These are phyloP conservation scores for Chlamydomonas asymmetrica DNA, from an alignment of 139 green algal genomes.

Conservation along the genomic window DNA sequence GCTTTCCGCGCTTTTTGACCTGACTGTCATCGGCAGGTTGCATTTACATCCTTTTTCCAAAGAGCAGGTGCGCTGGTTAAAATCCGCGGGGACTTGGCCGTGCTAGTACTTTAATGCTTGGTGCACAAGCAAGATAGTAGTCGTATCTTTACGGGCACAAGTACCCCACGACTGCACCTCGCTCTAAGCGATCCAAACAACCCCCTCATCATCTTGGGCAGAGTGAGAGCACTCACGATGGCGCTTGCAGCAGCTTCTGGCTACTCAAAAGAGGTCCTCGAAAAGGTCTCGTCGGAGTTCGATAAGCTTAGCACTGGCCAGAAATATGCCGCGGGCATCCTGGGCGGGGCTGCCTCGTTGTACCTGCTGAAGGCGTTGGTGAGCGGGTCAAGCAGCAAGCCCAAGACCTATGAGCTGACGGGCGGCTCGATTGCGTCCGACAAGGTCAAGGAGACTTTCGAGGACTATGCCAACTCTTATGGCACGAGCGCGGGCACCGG, in stretches of 20 bases:
- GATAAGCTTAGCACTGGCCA: conserved; percentile 29
- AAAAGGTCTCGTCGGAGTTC: conserved; percentile 13
- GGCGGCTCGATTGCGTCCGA: conserved; percentile 64
- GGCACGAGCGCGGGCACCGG: conserved; percentile 49
- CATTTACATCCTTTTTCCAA: too few relatives aligned
- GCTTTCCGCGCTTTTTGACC: too few relatives aligned
- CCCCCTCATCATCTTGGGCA: too few relatives aligned
- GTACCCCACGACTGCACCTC: not conserved
- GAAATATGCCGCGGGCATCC: conserved; percentile 20
- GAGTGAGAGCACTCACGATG: too few relatives aligned
- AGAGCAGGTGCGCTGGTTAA: too few relatives aligned
- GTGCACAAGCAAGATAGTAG: not conserved
- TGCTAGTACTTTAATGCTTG: too few relatives aligned
- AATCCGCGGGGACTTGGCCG: too few relatives aligned
- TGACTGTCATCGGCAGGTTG: too few relatives aligned
- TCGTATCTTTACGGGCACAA: not conserved
- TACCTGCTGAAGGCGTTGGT: conserved; percentile 9
- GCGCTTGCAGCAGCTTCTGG: too few relatives aligned
- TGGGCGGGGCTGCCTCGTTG: conserved; percentile 12
- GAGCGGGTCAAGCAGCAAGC: conserved; percentile 30
- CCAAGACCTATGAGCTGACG: conserved; percentile 63
- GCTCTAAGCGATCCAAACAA: too few relatives aligned
- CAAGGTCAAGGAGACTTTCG: conserved; percentile 67
- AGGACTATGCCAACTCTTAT: conserved; percentile 62
- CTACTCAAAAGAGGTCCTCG: too few relatives aligned